Base-by-base conservation (phyloP, 106 monocot genomes). In the Narthecium ossifragum region DNA sequence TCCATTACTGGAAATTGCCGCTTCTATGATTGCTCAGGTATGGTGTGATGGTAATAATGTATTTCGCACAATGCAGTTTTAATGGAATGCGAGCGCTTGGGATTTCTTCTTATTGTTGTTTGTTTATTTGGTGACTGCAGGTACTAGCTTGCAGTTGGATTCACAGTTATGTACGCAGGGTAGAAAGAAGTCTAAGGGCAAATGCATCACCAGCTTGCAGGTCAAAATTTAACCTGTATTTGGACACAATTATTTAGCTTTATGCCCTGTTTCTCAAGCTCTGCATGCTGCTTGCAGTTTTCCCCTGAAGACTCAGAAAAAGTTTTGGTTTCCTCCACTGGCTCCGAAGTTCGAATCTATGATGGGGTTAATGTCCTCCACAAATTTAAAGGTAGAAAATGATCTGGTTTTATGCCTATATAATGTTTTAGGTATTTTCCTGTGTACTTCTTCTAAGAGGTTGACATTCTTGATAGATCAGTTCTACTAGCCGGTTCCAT, bases 21-120 rank as follows among this genome's bases (percentile, higher is more conserved):
- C 31, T 80, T 93, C 51, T 93, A 85, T 59, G 40, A 70, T 49
- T 71, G 60, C 58, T 77, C 71, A 69, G 93, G 93, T 93, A 75
- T 9, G 3, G n/a, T 34, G 13, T 49, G 6, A 1, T 41, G 15
- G n/a, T 14, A 9, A 26, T 26, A 5, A 4, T 23, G 26, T 26
- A 26, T 25, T 26, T 5, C 21, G 8, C 18, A 26, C 0, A 25
- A 52, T 6, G 6, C 14, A 26, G 23, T 27, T 52, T 52, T 25
- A 22, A 46, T 46, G 9, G 46, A 46, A 12, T 46, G 15, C 12
- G 46, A 15, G 46, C n/a, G n/a, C n/a, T n/a, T n/a, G n/a, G n/a
- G n/a, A n/a, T 37, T 37, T 37, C 12, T 62, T 47, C 18, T 31
- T 31, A 26, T 20, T 43, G 8, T 17, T 46, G 13, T 33, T 17